phyloP scores from a whole-genome alignment of 345 rosid genomes.

The Pistacia integerrima region DNA sequence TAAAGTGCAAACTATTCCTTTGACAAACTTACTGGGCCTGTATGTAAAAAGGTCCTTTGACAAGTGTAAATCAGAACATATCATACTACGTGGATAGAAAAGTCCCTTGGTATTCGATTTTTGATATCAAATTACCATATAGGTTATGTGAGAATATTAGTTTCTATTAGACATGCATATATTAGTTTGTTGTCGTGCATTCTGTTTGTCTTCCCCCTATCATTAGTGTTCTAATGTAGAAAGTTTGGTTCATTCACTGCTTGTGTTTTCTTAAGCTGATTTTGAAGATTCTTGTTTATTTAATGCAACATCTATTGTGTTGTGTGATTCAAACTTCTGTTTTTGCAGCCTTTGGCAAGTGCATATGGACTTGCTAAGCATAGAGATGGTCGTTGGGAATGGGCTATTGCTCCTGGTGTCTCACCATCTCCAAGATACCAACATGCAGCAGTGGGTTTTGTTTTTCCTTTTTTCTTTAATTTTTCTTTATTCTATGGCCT shows the following conservation, averaged over 20 bases:
- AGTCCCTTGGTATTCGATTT: not conserved
- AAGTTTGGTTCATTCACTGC: not conserved
- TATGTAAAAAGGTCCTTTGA: not conserved
- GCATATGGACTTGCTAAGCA: slow-evolving; percentile 99
- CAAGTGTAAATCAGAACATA: not conserved
- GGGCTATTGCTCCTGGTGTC: slow-evolving; percentile 99
- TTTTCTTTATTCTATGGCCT: not conserved
- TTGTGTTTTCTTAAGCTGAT: not conserved
- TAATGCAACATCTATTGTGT: not conserved
- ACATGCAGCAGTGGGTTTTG: slow-evolving; percentile 91
- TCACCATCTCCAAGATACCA: slow-evolving; percentile 99
- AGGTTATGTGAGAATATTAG: not conserved
- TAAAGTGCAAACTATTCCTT: not conserved
- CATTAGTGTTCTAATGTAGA: not conserved
- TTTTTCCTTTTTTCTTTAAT: slow-evolving; percentile 10
- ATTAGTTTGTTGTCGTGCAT: not conserved
- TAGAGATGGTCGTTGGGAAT: slow-evolving; percentile 99
- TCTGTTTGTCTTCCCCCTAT: not conserved
- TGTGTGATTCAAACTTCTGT: slow-evolving; percentile 21
- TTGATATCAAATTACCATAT: not conserved
- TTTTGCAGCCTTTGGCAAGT: slow-evolving; percentile 84
- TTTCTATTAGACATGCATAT: not conserved
- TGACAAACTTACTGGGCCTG: not conserved
- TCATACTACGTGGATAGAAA: not conserved
- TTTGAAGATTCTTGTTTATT: slow-evolving; percentile 11